Conservation (phyloP, 805 yeast genomes). For the Dipodascopsis uninucleata region DNA sequence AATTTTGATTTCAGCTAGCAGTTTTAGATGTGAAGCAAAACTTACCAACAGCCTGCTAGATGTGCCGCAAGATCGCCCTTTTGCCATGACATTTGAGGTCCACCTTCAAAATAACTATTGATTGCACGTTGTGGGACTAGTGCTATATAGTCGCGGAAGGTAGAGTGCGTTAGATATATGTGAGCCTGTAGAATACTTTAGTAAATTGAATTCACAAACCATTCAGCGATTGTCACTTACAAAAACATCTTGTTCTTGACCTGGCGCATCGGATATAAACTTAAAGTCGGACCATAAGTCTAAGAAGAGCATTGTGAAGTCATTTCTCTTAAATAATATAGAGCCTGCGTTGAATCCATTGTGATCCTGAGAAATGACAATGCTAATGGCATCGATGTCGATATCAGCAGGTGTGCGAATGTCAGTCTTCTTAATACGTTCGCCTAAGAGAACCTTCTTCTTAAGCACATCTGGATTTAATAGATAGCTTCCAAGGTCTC, state of each 20-base stretch:
- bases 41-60: slow-evolving; percentile 35
- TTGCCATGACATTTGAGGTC: slow-evolving; percentile 5
- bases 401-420: not conserved
- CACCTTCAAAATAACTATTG: slow-evolving; percentile 31
- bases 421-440: slow-evolving; percentile 20
- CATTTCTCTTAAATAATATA: slow-evolving; percentile 31
- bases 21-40: too few species aligned
- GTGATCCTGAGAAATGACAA: slow-evolving; percentile 34
- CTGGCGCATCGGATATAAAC: slow-evolving; percentile 31
- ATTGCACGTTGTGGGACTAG: slow-evolving; percentile 34
- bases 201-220: too few species aligned
- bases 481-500: slow-evolving; percentile 31
- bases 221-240: too few species aligned
- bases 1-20: too few species aligned
- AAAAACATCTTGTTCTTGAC: slow-evolving; percentile 26
- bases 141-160: slow-evolving; percentile 28
- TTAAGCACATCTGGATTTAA: slow-evolving; percentile 31
- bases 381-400: slow-evolving; percentile 28
- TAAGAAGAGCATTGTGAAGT: slow-evolving; percentile 28
- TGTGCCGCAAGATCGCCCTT: slow-evolving; percentile 35
- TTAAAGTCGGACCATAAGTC: slow-evolving; percentile 35
- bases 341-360: slow-evolving; percentile 37
- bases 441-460: slow-evolving; percentile 26
- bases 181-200: too few species aligned
- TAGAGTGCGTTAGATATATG: slow-evolving; percentile 10